These are phyloP conservation scores for Skeletonema potamos DNA, from an alignment of 108 stramenopile species.

Conservation along the genomic window DNA sequence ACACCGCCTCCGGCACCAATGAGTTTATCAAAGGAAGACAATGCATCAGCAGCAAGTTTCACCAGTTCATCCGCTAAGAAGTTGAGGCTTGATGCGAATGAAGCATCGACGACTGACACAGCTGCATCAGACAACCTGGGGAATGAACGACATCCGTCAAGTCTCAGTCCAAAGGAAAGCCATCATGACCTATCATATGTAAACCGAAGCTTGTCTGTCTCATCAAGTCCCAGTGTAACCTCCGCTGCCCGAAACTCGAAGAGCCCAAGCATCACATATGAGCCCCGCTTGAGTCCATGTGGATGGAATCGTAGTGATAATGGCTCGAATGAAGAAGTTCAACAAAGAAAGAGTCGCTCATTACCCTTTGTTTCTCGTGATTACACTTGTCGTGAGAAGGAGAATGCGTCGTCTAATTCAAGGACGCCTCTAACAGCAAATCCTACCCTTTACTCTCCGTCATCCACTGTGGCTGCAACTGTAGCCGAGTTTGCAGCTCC, in stretches of 20 bases:
- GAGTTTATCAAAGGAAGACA: not conserved
- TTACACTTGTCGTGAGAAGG: not conserved
- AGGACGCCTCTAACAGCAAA: not conserved
- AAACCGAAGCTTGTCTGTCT: not conserved
- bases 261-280: not conserved
- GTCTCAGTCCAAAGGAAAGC: not conserved
- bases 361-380: not conserved
- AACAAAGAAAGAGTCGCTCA: not conserved
- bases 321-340: not conserved
- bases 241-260: not conserved
- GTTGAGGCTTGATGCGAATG: not conserved
- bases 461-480: conserved; percentile 37
- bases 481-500: conserved; percentile 6
- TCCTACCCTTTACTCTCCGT: conserved; percentile 10
- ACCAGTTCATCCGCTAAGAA: not conserved
- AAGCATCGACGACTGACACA: not conserved
- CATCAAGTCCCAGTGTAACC: not conserved
- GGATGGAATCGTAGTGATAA: not conserved
- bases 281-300: not conserved
- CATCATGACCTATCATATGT: not conserved
- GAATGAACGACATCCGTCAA: not conserved
- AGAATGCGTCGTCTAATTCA: not conserved
- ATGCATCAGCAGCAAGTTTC: not conserved
- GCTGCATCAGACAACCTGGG: not conserved
- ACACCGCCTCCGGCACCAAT: not conserved